Base-by-base conservation (phyloP, 176 grass and related monocot species). In the Hsuehochloa calcarea region DNA sequence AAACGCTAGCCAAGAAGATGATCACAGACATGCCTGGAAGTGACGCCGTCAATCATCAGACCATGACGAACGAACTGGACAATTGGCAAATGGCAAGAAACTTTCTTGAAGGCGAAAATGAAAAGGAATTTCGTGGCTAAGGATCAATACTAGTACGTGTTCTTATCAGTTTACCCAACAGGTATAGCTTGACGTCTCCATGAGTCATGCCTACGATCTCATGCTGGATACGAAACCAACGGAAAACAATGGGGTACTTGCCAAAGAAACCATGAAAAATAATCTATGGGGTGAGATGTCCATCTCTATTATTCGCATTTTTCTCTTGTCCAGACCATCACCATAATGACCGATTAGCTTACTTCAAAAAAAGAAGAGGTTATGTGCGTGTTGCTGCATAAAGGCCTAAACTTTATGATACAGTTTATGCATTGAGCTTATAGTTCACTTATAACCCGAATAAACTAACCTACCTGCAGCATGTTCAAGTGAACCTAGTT, bases 151-250 rank as follows among this genome's bases (percentile, higher is more conserved):
- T 50, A 29, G 37, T 65, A 82, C 88, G 65, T 78, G 88, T 66
- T 82, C 72, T 73, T 78, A 78, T 90, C 72, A 41, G 65, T 56
- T 72, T 40, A 9, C 46, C 17, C n/a, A 6, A 1, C 20, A 13
- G 54, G 70, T 64, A 38, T 6, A 38, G 65, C 73, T 55, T 87
- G 84, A 86, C 84, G 80, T 79, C 60, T 72, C 35, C 43, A 39
- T 84, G 89, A 82, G 67, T 90, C 89, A 90, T 47, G 84, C 49
- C 66, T 72, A 83, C 73, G 55, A 34, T 34, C 66, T 29, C 79
- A 39, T n/a, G 50, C 17, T 7, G 19, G 29, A 20, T n/a, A 35
- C 16, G 55, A 40, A 44, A 17, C 29, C 10, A 52, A 8, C 12
- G 15, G 35, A 22, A 3, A 49, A 20, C 43, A 50, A 4, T 5